Evolutionary conservation across 2,329 filamentous ascomycete genomes (phyloP).

Genomic region (Cercospora citrullina): DNA sequence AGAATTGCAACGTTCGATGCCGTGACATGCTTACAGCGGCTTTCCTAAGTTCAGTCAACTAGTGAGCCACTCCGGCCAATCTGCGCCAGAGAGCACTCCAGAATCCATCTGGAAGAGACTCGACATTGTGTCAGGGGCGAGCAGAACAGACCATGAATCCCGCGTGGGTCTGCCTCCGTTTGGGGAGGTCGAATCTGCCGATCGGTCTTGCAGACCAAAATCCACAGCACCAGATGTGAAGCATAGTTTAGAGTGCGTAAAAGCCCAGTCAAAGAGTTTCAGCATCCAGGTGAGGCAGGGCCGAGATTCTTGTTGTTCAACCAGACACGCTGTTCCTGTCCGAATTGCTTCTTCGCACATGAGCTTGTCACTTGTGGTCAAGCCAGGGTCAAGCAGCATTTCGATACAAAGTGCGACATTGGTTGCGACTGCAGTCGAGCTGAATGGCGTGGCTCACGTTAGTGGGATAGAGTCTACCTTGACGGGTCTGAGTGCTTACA

Average conservation of each 20-base stretch:
- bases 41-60: background rate
- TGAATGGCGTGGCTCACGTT: background rate
- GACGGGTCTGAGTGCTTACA: background rate
- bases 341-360: background rate
- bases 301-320: background rate
- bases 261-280: background rate
- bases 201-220: background rate
- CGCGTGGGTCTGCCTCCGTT: background rate
- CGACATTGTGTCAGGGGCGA: background rate
- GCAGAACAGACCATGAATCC: background rate
- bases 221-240: background rate
- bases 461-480: background rate
- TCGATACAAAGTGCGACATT: background rate
- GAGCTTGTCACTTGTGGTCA: background rate
- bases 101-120: background rate
- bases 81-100: background rate
- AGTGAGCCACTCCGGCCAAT: background rate
- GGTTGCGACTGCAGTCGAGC: background rate
- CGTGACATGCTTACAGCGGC: background rate
- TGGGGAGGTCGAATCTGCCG: background rate
- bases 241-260: background rate
- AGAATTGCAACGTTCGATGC: background rate
- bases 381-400: background rate
- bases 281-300: background rate
- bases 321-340: background rate